Evolutionary conservation across 2,329 filamentous ascomycete species (phyloP).

Genomic region (Bipolaris victoriae): DNA sequence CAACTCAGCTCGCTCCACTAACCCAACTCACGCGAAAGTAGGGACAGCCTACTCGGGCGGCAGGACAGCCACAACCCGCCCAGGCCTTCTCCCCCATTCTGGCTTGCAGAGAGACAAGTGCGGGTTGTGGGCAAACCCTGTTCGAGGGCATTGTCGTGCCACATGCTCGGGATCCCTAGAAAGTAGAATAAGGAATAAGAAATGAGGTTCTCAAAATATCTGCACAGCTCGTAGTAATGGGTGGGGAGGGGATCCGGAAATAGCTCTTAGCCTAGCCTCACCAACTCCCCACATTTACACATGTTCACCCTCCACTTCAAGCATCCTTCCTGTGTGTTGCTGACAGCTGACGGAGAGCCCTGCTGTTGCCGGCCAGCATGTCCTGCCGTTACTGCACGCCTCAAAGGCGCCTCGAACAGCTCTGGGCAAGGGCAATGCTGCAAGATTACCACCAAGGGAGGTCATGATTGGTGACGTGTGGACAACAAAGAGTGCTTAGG

Average conservation of each 20-base stretch:
- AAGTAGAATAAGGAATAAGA: background rate
- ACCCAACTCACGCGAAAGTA: background rate
- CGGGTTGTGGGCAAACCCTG: background rate
- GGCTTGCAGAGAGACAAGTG: background rate
- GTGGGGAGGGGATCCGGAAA: slow-evolving; percentile 1
- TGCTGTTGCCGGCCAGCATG: slow-evolving; percentile 3
- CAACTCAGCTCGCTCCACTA: slow-evolving; percentile 14
- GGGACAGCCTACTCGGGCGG: background rate
- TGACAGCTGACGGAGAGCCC: slow-evolving; percentile 8
- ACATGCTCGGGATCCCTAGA: background rate
- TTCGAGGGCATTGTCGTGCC: no score
- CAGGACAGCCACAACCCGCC: slow-evolving; percentile 1
- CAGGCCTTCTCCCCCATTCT: background rate
- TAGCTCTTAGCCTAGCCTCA: slow-evolving; percentile 2
- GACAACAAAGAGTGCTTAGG: slow-evolving; percentile 6
- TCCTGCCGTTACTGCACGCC: slow-evolving; percentile 8
- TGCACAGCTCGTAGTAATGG: background rate
- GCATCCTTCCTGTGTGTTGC: slow-evolving; percentile 2
- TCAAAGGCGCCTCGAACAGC: slow-evolving; percentile 2
- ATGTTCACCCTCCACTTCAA: slow-evolving; percentile 2
- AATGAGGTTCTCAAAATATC: slow-evolving; percentile 1
- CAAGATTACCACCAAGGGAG: background rate
- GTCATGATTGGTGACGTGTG: slow-evolving; percentile 7
- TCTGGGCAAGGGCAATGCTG: slow-evolving; percentile 6
- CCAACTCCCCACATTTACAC: slow-evolving; percentile 1